phyloP scores from a whole-genome alignment of 495 filamentous ascomycete species.

The Penicillium canariense region DNA sequence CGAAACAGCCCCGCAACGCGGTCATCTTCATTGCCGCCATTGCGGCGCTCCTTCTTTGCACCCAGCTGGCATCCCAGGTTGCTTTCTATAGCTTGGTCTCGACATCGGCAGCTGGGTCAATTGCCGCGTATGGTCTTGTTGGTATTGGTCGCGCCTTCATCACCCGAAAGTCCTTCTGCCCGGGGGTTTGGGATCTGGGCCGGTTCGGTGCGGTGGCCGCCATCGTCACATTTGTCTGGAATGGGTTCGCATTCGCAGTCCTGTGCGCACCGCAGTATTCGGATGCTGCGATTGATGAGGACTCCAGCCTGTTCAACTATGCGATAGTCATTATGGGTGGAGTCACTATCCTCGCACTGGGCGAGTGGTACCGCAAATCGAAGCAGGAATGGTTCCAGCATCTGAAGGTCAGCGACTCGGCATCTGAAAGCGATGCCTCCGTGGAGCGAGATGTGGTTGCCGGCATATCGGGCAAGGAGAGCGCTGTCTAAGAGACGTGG shows the following conservation, averaged over 20 bases:
- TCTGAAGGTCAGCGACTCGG: constrained; percentile 21
- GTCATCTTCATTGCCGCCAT: constrained; percentile 34
- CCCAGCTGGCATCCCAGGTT: constrained; percentile 35
- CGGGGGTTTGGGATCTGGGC: constrained; percentile 33
- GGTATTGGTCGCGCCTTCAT: constrained; percentile 34
- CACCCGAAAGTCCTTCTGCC: constrained; percentile 31
- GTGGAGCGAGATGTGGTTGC: neutral
- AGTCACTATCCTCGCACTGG: constrained; percentile 31
- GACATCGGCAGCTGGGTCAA: constrained; percentile 35
- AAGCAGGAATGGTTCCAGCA: constrained; percentile 34
- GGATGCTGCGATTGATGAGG: constrained; percentile 22
- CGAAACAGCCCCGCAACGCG: constrained; percentile 38
- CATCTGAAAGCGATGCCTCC: constrained; percentile 13
- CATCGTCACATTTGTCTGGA: constrained; percentile 37
- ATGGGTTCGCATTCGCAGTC: constrained; percentile 35
- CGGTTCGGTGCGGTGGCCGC: constrained; percentile 30
- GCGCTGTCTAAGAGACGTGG: constrained; percentile 2
- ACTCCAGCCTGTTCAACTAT: constrained; percentile 35
- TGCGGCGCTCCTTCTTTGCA: constrained; percentile 35
- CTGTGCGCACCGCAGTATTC: constrained; percentile 36
- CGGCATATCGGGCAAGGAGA: neutral
- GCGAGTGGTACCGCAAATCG: constrained; percentile 39
- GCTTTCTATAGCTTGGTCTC: constrained; percentile 35
- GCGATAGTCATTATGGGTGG: constrained; percentile 39
- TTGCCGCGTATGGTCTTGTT: constrained; percentile 37